Evolutionary conservation across 225 moss, liverwort and hornwort species (phyloP), one percentile per base, ranked within the genome.

Genomic region (Ulota crispa): DNA sequence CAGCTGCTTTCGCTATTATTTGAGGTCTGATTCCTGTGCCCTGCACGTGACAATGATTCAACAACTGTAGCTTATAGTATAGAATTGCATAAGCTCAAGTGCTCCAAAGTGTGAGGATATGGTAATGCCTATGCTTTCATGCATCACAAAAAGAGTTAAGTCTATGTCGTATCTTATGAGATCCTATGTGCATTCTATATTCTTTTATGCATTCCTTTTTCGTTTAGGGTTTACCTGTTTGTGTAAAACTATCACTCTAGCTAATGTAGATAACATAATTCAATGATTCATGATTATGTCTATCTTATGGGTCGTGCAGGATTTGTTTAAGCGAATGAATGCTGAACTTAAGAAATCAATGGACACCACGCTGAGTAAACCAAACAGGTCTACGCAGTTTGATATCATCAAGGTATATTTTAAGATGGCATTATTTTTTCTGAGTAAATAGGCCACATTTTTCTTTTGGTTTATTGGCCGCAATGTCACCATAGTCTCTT

Each of bases 311-410:
- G 57, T 23, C 52, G 30, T 67, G 70, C 88, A 99, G 98, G 98
- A 96, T 89, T 89, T 94, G 74, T 93, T 99, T 56, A 96, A 99
- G 85, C 87, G 95, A 66, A 99, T 99, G 98, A 96, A 96, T 85
- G 87, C 82, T 66, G 98, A 96, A 78, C 87, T 99, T 72, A 99
- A 96, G 89, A 94, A 88, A 84, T 88, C 90, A 67, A 92, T 95
- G 43, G 98, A 96, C 78, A 85, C 86, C 47, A 94, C 92, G 21
- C 86, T 96, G 36, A 92, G 90, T 57, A 96, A 99, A 92, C 70
- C 98, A 21, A 96, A 93, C 73, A 89, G 95, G 60, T 95, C 98
- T 45, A 91, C 94, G 76, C 95, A 95, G 76, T 96, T 99, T 89
- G 95, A 99, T 83, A 92, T 99, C 77, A 90, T 92, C 27, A 99